phyloP scores from a whole-genome alignment of 2,329 filamentous ascomycete genomes.

The Penicillium sp. region DNA sequence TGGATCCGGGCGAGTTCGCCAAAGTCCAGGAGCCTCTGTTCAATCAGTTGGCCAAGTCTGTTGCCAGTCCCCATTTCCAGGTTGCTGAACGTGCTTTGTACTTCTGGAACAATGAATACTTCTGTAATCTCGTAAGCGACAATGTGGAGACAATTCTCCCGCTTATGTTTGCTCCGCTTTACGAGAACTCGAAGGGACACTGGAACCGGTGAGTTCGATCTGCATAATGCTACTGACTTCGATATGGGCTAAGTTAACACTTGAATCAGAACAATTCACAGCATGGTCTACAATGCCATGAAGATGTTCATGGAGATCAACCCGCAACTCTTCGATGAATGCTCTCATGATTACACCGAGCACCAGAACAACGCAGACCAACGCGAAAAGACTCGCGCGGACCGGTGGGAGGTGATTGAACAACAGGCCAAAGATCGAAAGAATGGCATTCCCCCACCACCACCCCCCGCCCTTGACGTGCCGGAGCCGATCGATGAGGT shows the following conservation, averaged over 20 bases:
- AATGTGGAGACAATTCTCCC: slow-evolving; percentile 97
- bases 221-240: not conserved
- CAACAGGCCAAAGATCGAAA: slow-evolving; percentile 69
- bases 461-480: slow-evolving; percentile 38
- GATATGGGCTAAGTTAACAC: slow-evolving; percentile 18
- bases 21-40: slow-evolving; percentile 98
- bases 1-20: slow-evolving; percentile 96
- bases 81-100: slow-evolving; percentile 94
- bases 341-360: slow-evolving; percentile 95
- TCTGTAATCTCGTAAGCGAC: slow-evolving; percentile 97
- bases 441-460: slow-evolving; percentile 35
- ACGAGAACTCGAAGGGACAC: slow-evolving; percentile 97
- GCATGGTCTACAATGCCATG: slow-evolving; percentile 99
- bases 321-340: slow-evolving; percentile 94
- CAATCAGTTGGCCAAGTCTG: slow-evolving; percentile 93
- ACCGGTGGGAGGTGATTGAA: slow-evolving; percentile 78
- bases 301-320: slow-evolving; percentile 99
- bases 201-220: slow-evolving; percentile 73
- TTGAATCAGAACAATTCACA: slow-evolving; percentile 74
- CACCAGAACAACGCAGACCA: slow-evolving; percentile 86
- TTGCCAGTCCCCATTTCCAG: slow-evolving; percentile 97
- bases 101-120: slow-evolving; percentile 99
- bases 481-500: slow-evolving; percentile 55
- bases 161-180: slow-evolving; percentile 97
- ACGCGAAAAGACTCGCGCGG: slow-evolving; percentile 69